Conservation (phyloP, 495 filamentous ascomycete species). For the Penicillium canescens region DNA sequence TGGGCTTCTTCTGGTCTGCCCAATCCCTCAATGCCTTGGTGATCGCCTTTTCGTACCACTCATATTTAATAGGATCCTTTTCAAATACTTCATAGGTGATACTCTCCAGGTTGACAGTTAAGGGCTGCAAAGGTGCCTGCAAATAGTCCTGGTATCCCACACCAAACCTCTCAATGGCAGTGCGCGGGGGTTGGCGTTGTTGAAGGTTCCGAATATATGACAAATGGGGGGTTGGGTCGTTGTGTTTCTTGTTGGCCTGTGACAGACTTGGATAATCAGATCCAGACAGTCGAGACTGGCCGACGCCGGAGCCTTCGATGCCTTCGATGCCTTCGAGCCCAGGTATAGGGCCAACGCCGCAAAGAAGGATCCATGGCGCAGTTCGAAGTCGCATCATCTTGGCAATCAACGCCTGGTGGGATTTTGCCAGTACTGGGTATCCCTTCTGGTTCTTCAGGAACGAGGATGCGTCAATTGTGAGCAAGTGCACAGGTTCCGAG, state of each 20-base stretch:
- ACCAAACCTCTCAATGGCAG: slow-evolving; percentile 66
- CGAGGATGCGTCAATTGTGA: slow-evolving; percentile 63
- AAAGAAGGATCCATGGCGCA: slow-evolving; percentile 78
- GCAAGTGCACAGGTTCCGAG: slow-evolving; percentile 82
- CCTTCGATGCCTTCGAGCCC: slow-evolving; percentile 51
- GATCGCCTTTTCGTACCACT: slow-evolving; percentile 89
- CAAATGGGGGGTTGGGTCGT: slow-evolving; percentile 67
- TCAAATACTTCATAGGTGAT: slow-evolving; percentile 99
- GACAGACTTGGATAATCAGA: slow-evolving; percentile 66
- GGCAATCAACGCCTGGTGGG: slow-evolving; percentile 76
- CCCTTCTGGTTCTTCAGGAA: slow-evolving; percentile 81
- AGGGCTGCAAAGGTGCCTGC: slow-evolving; percentile 89
- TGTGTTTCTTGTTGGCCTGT: slow-evolving; percentile 55
- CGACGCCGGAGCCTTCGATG: slow-evolving; percentile 29
- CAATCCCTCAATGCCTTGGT: slow-evolving; percentile 80
- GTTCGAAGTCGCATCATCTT: slow-evolving; percentile 81
- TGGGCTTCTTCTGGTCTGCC: slow-evolving; percentile 66
- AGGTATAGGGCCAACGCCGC: slow-evolving; percentile 69
- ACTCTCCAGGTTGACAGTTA: slow-evolving; percentile 94
- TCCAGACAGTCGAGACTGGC: slow-evolving; percentile 38
- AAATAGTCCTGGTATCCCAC: slow-evolving; percentile 90
- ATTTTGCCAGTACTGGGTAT: slow-evolving; percentile 77
- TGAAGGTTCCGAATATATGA: slow-evolving; percentile 84
- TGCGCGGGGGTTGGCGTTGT: slow-evolving; percentile 69
- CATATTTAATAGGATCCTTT: slow-evolving; percentile 96